Evolutionary conservation across 2,329 filamentous ascomycete species (phyloP), one percentile per base, ranked within the genome.

Genomic region (Xylariaceae sp.): DNA sequence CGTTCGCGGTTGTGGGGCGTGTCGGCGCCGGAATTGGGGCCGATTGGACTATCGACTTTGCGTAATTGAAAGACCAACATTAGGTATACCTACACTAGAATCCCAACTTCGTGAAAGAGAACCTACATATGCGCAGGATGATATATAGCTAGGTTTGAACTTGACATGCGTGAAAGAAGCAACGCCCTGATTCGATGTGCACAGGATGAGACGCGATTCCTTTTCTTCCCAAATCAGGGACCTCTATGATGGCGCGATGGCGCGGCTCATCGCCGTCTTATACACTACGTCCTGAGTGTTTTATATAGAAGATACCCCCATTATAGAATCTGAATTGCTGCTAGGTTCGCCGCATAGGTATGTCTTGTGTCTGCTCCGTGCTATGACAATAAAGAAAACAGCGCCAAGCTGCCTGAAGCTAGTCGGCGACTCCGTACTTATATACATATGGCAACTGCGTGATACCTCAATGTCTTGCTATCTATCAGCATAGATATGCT

Each of bases 1-100:
- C 79, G 3, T 84, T 76, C 68, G 80, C 78, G 3, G 71, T 78
- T 2, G 67, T 84, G 6, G 77, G 76, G 44, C 75, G 78, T 43
- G 73, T 83, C 4, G 78, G 74, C 6, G 76, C 73, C 19, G 72
- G 71, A 51, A 77, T 83, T 58, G 79, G 77, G 7, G 74, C 74
- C 32, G 78, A 83, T 68, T 84, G 80, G 78, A 77, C 64, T 55
- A 60, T 74, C 44, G 64, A 67, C 19, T 70, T 76, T 62, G 66
- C 67, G 26, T 74, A 59, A 40, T 1, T 40, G 26, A 37, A 26
- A 19, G 19, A 19, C 19, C 19, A 19, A 19, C 19, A 19, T 19
- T 19, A 19, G 19, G 19, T 19, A 19, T 19, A 19, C 19, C 19
- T 19, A 19, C 19, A 19, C 19, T 19, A 19, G 19, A 19, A 19